These are phyloP conservation scores for Aspergillus mulundensis DNA, from an alignment of 495 filamentous ascomycete species.

Conservation along the genomic window DNA sequence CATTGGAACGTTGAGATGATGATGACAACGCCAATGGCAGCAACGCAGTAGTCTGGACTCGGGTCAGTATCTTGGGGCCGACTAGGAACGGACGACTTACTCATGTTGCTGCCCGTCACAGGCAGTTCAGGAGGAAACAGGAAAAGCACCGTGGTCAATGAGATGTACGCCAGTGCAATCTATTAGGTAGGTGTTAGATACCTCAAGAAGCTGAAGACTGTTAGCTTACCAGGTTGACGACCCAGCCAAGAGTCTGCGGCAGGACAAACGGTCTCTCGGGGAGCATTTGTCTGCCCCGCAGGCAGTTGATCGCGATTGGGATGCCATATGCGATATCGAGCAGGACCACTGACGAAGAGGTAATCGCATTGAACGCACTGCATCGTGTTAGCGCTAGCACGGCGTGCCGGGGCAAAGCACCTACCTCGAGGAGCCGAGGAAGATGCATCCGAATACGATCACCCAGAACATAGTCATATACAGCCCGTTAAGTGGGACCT, in stretches of 20 bases:
- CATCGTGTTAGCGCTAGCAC: neutral
- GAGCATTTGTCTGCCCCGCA: conserved; percentile 61
- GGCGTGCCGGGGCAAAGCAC: neutral
- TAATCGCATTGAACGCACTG: conserved; percentile 59
- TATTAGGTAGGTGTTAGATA: conserved; percentile 17
- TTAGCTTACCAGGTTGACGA: conserved; percentile 35
- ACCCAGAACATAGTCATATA: conserved; percentile 60
- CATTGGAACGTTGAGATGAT: conserved; percentile 63
- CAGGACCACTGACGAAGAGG: conserved; percentile 66
- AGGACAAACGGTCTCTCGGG: conserved; percentile 61
- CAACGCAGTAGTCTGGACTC: conserved; percentile 59
- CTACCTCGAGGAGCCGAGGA: conserved; percentile 65
- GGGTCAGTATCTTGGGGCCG: neutral
- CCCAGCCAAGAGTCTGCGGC: conserved; percentile 52
- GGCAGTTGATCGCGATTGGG: conserved; percentile 62
- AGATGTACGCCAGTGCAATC: conserved; percentile 62
- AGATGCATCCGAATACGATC: conserved; percentile 67
- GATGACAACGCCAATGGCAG: conserved; percentile 64
- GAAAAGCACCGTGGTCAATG: conserved; percentile 69
- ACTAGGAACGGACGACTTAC: conserved; percentile 28
- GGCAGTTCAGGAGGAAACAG: conserved; percentile 68
- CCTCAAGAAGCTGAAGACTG: neutral
- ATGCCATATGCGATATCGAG: conserved; percentile 71
- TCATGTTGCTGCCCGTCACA: conserved; percentile 68
- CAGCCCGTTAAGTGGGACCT: conserved; percentile 67